Evolutionary conservation across 352 stramenopile species (phyloP), one percentile per base, ranked within the genome.

Genomic region (Phytophthora citricola): DNA sequence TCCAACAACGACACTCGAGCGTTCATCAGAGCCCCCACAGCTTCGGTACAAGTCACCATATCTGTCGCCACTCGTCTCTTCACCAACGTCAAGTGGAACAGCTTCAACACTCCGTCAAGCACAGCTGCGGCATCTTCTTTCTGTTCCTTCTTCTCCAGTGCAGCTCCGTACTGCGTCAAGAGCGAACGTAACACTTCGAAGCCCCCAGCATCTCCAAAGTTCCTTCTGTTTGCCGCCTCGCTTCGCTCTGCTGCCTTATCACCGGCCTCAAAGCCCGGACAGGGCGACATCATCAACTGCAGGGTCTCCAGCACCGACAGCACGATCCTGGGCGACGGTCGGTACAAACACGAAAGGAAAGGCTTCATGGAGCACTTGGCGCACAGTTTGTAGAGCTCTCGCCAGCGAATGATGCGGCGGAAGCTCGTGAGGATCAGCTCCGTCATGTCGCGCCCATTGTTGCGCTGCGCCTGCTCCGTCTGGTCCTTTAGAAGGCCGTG

Each of bases 301-400:
- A 94, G 66, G 27, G 87, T 85, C n/a, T 88, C 80, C 27, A 95
- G 70, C 40, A 84, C 79, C 7, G 81, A 75, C 46, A 80, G 71
- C 31, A 85, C 71, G 0, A 93, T 48, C 27, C 58, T 73, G n/a
- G 78, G 73, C 2, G 87, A 89, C 34, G 87, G 44, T 7, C 81
- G 71, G 75, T 90, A 60, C 10, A 73, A 38, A 57, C 83, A 95
- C 53, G 76, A 80, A 27, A 95, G 71, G 41, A 95, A 90, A 9
- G 87, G 87, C 65, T 92, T 94, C 66, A 92, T 81, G 15, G 84
- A 91, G 69, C 83, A 94, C 68, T 93, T 94, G 53, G 81, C 81
- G 44, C 85, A 89, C 17, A 94, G 62, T 31, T 83, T 86, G 57
- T 94, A 91, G 50, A 95, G 82, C 51, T 95, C 85, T 29, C 84